These are phyloP conservation scores for Colletotrichum agaves DNA, from an alignment of 2,329 filamentous ascomycete species.

Conservation along the genomic window DNA sequence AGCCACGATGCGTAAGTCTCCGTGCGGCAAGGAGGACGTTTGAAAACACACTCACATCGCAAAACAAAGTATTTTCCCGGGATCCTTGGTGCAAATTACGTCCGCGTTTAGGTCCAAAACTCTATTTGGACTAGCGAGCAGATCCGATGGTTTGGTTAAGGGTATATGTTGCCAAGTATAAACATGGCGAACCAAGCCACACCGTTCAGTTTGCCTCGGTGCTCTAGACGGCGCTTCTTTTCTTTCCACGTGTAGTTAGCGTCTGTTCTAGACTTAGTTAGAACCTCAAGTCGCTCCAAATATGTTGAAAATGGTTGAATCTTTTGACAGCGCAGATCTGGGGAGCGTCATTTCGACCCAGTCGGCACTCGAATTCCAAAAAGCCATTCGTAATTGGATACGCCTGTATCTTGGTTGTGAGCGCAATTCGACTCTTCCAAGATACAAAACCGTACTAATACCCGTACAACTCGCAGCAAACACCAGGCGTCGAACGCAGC, in stretches of 20 bases:
- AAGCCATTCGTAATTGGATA: no score
- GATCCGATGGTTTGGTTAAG: background rate
- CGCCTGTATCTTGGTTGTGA: no score
- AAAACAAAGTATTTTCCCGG: no score
- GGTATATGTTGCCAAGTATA: background rate
- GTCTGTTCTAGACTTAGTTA: background rate
- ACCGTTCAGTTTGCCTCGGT: background rate
- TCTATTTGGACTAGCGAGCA: background rate
- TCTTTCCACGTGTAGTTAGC: background rate
- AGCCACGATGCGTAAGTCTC: no score
- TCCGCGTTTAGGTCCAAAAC: background rate
- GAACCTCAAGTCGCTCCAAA: background rate
- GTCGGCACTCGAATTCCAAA: no score
- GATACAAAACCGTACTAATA: no score
- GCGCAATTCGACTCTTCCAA: no score
- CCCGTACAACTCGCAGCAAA: no score
- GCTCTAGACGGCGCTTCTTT: background rate
- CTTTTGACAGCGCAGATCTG: background rate
- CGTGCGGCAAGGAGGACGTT: no score
- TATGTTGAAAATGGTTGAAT: background rate
- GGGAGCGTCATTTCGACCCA: background rate
- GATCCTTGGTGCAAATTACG: no score
- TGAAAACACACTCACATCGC: no score
- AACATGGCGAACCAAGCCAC: background rate
- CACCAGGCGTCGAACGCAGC: no score